Conservation (phyloP, 805 yeast genomes). For the Pichia scutulata region DNA sequence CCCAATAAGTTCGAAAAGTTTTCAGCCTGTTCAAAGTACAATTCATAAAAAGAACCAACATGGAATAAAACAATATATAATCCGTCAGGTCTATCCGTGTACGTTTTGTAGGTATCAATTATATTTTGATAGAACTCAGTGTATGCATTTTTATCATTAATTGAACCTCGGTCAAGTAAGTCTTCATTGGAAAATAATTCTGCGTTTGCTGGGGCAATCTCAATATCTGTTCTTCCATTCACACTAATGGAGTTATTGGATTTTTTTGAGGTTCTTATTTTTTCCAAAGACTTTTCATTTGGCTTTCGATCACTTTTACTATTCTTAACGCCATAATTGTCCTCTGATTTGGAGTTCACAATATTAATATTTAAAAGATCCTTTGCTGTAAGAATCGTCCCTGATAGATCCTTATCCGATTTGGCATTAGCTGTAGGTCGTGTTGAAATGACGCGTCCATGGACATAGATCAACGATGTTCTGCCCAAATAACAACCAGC, state of each 20-base stretch:
- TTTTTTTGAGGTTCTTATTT: neutral
- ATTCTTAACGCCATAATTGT: neutral
- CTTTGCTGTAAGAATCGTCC: neutral
- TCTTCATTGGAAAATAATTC: neutral
- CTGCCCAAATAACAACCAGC: neutral
- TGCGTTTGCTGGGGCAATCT: neutral
- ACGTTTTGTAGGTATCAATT: constrained; percentile 22
- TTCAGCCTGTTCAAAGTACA: constrained; percentile 85
- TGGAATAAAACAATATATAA: constrained; percentile 59
- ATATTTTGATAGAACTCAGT: constrained; percentile 27
- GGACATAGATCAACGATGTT: neutral
- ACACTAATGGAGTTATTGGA: neutral
- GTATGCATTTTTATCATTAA: constrained; percentile 8
- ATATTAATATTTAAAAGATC: neutral
- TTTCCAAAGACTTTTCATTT: neutral
- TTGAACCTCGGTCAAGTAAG: constrained; percentile 7
- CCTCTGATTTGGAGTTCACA: neutral
- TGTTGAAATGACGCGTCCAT: neutral
- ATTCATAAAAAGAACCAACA: constrained; percentile 81
- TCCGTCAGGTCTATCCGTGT: constrained; percentile 16
- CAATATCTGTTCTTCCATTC: neutral
- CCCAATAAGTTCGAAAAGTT: constrained; percentile 64
- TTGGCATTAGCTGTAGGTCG: neutral
- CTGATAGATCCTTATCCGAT: neutral
- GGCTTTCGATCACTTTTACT: neutral